Percentiles rank a stretch among this genome's conserved stretches.
These are phyloP conservation scores for Pyricularia grisea DNA, from an alignment of 2,329 filamentous ascomycete genomes.

Conservation along the genomic window DNA sequence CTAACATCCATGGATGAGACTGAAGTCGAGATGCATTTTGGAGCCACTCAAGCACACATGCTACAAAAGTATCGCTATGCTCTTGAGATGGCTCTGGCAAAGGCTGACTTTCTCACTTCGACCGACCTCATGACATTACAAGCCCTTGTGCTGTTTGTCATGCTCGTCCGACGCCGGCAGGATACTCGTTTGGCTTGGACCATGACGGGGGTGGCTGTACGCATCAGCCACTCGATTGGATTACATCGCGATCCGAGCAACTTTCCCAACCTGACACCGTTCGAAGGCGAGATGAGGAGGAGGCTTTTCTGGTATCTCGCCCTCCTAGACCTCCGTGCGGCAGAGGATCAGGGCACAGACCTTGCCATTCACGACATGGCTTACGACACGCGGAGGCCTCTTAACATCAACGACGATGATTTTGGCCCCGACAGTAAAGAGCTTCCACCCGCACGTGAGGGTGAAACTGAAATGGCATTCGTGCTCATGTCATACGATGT, in stretches of 20 bases:
- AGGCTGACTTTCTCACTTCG: slow-evolving; percentile 50
- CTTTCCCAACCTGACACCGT: slow-evolving; percentile 43
- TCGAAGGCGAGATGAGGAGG: slow-evolving; percentile 53
- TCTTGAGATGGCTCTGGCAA: slow-evolving; percentile 50
- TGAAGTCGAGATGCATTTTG: slow-evolving; percentile 45
- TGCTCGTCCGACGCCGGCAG: slow-evolving; percentile 40
- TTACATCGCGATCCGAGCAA: slow-evolving; percentile 48
- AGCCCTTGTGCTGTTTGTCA: slow-evolving; percentile 50
- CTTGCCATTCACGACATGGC: slow-evolving; percentile 32
- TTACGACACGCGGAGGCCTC: slow-evolving; percentile 44
- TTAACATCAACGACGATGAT: slow-evolving; percentile 49
- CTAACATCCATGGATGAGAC: slow-evolving; percentile 51
- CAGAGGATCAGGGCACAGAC: slow-evolving; percentile 49
- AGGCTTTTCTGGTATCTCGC: slow-evolving; percentile 54
- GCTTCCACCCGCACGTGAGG: slow-evolving; percentile 35
- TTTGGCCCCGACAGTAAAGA: slow-evolving; percentile 35
- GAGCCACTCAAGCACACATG: slow-evolving; percentile 34
- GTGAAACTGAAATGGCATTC: slow-evolving; percentile 43
- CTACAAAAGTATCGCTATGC: slow-evolving; percentile 40
- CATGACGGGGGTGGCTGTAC: slow-evolving; percentile 51
- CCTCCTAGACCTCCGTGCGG: slow-evolving; percentile 48
- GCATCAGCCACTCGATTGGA: slow-evolving; percentile 43
- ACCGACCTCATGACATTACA: slow-evolving; percentile 52
- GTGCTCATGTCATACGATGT: slow-evolving; percentile 33
- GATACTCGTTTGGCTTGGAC: slow-evolving; percentile 51